phyloP scores from a whole-genome alignment of 2,329 filamentous ascomycete species.

The Parasarocladium wereldwijsianum region DNA sequence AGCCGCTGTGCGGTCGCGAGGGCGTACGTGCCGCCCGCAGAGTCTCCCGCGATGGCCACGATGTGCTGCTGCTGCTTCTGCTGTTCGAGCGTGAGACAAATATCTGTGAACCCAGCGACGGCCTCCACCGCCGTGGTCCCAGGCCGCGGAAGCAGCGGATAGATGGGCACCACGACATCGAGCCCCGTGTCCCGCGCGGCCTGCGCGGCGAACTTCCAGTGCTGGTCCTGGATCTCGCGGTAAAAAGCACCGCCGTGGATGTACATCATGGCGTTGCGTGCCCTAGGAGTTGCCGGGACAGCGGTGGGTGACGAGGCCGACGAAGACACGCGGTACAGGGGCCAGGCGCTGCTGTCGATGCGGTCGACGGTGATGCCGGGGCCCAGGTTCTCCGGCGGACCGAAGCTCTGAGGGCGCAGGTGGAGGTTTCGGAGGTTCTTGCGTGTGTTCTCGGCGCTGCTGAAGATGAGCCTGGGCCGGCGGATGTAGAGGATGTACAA shows the following conservation, averaged over 20 bases:
- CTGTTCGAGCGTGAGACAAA: conserved; percentile 1
- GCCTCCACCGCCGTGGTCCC: conserved; percentile 3
- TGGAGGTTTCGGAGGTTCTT: background rate
- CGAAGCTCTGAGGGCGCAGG: conserved; percentile 3
- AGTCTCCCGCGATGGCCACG: conserved; percentile 6
- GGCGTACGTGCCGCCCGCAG: conserved; percentile 5
- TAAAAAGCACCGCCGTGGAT: conserved; percentile 6
- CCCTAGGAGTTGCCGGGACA: too few species aligned
- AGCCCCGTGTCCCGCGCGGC: conserved; percentile 5
- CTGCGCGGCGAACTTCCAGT: conserved; percentile 6
- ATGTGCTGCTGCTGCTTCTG: too few species aligned
- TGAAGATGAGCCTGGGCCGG: conserved; percentile 10
- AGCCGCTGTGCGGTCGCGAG: conserved; percentile 4
- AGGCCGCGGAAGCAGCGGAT: conserved; percentile 5
- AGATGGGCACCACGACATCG: conserved; percentile 6
- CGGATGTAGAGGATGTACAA: background rate
- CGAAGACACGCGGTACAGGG: conserved; percentile 5
- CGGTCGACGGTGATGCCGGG: conserved; percentile 3
- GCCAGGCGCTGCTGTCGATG: conserved; percentile 6
- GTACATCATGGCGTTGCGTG: conserved; percentile 5
- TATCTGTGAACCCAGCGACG: conserved; percentile 3
- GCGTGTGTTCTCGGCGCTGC: conserved; percentile 1
- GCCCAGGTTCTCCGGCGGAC: conserved; percentile 4
- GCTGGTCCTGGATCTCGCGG: conserved; percentile 2
- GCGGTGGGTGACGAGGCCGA: background rate